Conservation (phyloP, 2,329 filamentous ascomycete genomes). For the Magnaporthiopsis incrustans region DNA sequence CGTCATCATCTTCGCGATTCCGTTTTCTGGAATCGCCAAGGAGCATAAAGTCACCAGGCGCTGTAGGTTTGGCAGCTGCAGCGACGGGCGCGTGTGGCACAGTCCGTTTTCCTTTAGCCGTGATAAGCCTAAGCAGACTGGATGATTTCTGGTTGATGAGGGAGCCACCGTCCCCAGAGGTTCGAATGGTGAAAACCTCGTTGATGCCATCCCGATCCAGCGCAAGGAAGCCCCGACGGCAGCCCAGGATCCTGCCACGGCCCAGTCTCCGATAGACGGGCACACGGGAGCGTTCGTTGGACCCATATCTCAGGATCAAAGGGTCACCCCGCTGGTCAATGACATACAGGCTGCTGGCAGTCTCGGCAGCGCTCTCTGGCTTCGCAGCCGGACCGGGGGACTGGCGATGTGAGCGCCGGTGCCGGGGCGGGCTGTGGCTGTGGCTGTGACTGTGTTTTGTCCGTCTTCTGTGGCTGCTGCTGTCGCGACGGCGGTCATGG, state of each 20-base stretch:
- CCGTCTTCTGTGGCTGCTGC: not conserved
- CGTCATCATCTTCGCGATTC: constrained; percentile 26
- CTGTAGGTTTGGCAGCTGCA: not conserved
- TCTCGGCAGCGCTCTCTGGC: constrained; percentile 8
- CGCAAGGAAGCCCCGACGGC: constrained; percentile 47
- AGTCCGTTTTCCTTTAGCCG: not conserved
- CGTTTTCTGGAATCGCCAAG: constrained; percentile 35
- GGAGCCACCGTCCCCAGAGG: constrained; percentile 33
- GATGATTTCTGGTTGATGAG: constrained; percentile 33
- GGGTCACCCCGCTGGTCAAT: constrained; percentile 71
- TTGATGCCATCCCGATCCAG: constrained; percentile 59
- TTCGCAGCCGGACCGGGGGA: not conserved
- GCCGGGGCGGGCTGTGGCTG: not conserved
- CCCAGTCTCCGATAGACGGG: constrained; percentile 65
- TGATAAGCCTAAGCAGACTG: constrained; percentile 22
- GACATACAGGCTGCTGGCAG: constrained; percentile 36
- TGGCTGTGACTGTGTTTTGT: not conserved
- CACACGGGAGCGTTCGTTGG: constrained; percentile 62
- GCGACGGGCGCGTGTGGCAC: not conserved
- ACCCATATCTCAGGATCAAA: constrained; percentile 67
- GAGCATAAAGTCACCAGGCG: constrained; percentile 39
- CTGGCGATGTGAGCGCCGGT: not conserved
- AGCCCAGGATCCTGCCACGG: constrained; percentile 63
- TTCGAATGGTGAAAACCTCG: constrained; percentile 44
- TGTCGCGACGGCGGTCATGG: not conserved